Evolutionary conservation across 2,329 filamentous ascomycete genomes (phyloP), one percentile per base, ranked within the genome.

Genomic region (Bipolaris sorokiniana): DNA sequence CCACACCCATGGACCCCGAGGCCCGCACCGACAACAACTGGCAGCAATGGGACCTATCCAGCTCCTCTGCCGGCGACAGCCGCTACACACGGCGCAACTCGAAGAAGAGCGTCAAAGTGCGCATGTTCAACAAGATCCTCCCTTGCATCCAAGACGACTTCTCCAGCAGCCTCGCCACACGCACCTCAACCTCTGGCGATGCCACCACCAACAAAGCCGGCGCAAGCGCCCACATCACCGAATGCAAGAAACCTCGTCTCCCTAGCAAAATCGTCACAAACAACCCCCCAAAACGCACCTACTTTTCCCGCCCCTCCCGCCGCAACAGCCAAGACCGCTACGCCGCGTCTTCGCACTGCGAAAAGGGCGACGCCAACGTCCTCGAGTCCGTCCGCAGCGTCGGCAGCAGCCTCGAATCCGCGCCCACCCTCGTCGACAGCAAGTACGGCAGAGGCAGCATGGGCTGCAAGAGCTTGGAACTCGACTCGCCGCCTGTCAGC

Each of bases 121-220:
- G 68, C 18, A 52, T 76, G 48, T 64, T 69, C 41, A 65, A 67
- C 56, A 74, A 71, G 62, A 62, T 76, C 20, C 53, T 76, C 26
- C 73, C 74, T n/a, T 75, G 73, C 48, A 71, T 75, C 38, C 64
- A 71, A 40, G 65, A 71, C 37, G 73, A 75, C 48, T 74, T 75
- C 55, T 71, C 71, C 7, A 72, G 71, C 23, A 74, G 71, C 33
- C 69, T 76, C 26, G 72, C 69, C 28, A 63, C 66, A 6, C 63
- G 64, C 16, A n/a, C 23, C 3, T n/a, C 15, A 10, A 60, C 51
- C 41, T 55, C 47, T 22, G 58, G 45, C 22, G 7, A 16, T 5
- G 22, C 26, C 9, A 10, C 26, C 9, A 28, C 7, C 33, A 48
- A 28, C 7, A 48, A 23, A 34, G 16, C 11, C 15, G 18, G 20